Evolutionary conservation across 805 yeast species (phyloP), one percentile per base, ranked within the genome.

Genomic region (Pachysolen tannophilus): DNA sequence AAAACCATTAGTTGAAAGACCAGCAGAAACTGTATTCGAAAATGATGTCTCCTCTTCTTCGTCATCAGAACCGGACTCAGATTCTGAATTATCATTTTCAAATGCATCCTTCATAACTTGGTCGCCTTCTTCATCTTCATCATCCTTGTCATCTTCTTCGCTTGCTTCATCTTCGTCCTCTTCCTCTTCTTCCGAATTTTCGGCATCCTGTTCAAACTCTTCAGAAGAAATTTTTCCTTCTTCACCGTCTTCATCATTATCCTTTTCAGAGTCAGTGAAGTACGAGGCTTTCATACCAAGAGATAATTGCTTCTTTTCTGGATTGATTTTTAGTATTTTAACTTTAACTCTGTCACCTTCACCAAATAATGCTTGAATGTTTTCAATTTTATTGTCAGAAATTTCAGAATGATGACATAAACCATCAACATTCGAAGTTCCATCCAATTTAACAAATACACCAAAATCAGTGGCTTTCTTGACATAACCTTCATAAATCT

Each of bases 281-380:
- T 81, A 86, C 3, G 95, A 83, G 3, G 97, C 97, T 63, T 87
- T 90, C 88, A 90, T 79, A 43, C 97, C 96, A 42, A 90, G 69
- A 1, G 95, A 78, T 15, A 90, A 52, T 52, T 82, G 88, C 41
- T 78, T 79, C 65, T 82, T 86, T 8, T 65, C 75, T 2, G 46
- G 37, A 48, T 82, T 78, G 21, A 80, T 64, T 20, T 65, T 70
- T 46, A 88, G 63, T 26, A 90, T 67, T 60, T 81, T 82, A 24
- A 85, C 94, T 60, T 85, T 85, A 29, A 90, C 97, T 42, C 81
- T 69, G 53, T 90, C 97, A 44, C 97, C 97, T 48, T 75, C 84
- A 36, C 82, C 80, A 56, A 90, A 90, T 38, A 90, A 66, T 10
- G 76, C 64, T 29, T 65, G 52, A 19, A 82, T 56, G 47, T 86